These are phyloP conservation scores for Melampsora larici-populina DNA, from an alignment of 1,284 basidiomycete genomes.

Conservation along the genomic window DNA sequence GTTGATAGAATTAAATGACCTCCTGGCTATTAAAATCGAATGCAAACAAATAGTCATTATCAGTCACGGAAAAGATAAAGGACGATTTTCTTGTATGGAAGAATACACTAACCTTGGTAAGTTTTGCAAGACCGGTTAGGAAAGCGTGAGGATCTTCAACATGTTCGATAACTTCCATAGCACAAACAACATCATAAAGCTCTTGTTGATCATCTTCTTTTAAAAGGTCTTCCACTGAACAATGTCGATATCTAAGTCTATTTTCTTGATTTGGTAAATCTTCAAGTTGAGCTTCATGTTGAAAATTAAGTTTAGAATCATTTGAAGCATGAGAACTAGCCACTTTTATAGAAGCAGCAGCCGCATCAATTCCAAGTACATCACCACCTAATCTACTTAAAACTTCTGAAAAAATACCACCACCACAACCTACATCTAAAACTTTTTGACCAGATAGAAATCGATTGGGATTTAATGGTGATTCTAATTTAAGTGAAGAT, in stretches of 20 bases:
- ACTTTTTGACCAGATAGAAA: constrained; percentile 65
- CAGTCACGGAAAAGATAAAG: too few relatives aligned
- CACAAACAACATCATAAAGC: constrained; percentile 86
- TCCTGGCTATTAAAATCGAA: constrained; percentile 81
- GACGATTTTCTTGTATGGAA: background rate
- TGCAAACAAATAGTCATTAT: too few relatives aligned
- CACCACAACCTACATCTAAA: constrained; percentile 88
- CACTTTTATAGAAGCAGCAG: constrained; percentile 77
- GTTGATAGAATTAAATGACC: constrained; percentile 94
- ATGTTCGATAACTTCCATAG: constrained; percentile 98
- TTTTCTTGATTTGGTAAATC: constrained; percentile 44
- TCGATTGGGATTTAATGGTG: background rate
- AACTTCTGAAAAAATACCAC: constrained; percentile 86
- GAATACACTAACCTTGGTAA: constrained; percentile 63
- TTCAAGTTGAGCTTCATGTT: constrained; percentile 17
- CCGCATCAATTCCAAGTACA: constrained; percentile 86
- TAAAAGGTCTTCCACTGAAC: constrained; percentile 71
- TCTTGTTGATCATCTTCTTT: constrained; percentile 60
- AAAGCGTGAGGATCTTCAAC: constrained; percentile 87
- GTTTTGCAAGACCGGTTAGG: constrained; percentile 70
- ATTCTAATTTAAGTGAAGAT: background rate
- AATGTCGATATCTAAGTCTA: constrained; percentile 67
- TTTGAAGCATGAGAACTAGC: constrained; percentile 75
- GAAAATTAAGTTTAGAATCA: constrained; percentile 64
- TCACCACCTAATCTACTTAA: constrained; percentile 80